These are phyloP conservation scores for Annulohypoxylon truncatum DNA, from an alignment of 2,329 filamentous ascomycete genomes.

Conservation along the genomic window DNA sequence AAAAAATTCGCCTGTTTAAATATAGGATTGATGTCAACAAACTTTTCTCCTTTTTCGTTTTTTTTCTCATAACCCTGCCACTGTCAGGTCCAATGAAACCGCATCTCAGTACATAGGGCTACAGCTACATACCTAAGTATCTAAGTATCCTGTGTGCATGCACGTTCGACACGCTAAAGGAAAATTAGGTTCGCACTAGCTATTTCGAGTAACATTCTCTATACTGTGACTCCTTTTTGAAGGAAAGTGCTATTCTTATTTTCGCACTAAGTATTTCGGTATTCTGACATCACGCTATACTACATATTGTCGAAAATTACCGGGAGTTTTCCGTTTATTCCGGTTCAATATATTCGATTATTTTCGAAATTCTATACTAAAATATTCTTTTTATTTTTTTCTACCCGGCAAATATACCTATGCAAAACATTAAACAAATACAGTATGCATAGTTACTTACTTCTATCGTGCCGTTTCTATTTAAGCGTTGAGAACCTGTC, in stretches of 20 bases:
- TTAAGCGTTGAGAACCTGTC: conserved; percentile 20
- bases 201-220: not conserved
- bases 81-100: conserved; percentile 29
- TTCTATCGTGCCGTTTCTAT: conserved; percentile 2
- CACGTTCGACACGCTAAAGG: conserved; percentile 3
- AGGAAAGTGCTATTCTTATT: not conserved
- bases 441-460: not conserved
- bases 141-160: conserved; percentile 14
- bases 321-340: conserved; percentile 4
- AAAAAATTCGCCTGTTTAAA: conserved; percentile 13
- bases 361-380: not conserved
- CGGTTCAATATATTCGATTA: not conserved
- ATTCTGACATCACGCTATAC: not conserved
- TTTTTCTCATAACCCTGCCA: conserved; percentile 21
- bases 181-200: conserved; percentile 7
- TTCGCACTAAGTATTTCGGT: not conserved
- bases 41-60: conserved; percentile 18
- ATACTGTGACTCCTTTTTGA: not conserved
- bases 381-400: not conserved
- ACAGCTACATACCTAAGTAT: conserved; percentile 19
- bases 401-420: not conserved
- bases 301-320: not conserved
- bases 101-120: conserved; percentile 27
- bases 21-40: conserved; percentile 18
- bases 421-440: not conserved